phyloP scores from a whole-genome alignment of 148 eudicot species.

The Polygonum maritimum region DNA sequence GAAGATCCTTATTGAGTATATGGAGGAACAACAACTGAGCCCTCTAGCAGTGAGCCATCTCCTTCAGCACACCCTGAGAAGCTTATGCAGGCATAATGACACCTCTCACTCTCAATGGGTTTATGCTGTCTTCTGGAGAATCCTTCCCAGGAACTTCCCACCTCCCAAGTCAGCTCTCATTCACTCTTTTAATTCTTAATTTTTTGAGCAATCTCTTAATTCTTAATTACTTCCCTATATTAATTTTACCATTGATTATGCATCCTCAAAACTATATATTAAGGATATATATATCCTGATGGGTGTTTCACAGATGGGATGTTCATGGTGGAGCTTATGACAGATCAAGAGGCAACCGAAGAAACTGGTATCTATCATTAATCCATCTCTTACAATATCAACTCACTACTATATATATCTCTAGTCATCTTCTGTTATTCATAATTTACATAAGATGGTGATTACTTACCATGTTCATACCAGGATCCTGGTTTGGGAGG shows the following conservation, averaged over 20 bases:
- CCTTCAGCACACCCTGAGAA: constrained; percentile 91
- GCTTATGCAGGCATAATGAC: constrained; percentile 69
- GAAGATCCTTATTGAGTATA: not conserved
- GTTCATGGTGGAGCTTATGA: constrained; percentile 90
- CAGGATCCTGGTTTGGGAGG: constrained; percentile 99
- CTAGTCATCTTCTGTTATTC: not conserved
- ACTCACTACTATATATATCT: too few relatives aligned
- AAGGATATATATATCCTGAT: too few relatives aligned
- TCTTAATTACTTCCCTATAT: not conserved
- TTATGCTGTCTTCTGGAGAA: constrained; percentile 98
- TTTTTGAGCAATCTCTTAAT: too few relatives aligned
- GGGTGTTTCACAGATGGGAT: constrained; percentile 60
- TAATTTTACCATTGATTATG: not conserved
- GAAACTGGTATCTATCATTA: constrained; percentile 65
- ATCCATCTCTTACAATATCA: too few relatives aligned
- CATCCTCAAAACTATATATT: not conserved
- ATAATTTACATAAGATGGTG: not conserved
- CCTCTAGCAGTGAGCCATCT: constrained; percentile 90
- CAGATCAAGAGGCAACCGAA: constrained; percentile 96
- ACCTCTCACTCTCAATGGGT: constrained; percentile 66
- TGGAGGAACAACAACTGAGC: constrained; percentile 88
- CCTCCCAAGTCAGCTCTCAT: constrained; percentile 62
- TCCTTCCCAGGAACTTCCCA: constrained; percentile 92
- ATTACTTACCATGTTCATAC: not conserved
- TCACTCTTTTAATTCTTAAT: not conserved